phyloP scores from a whole-genome alignment of 495 filamentous ascomycete genomes.

The Symbiotaphrina buchneri region DNA sequence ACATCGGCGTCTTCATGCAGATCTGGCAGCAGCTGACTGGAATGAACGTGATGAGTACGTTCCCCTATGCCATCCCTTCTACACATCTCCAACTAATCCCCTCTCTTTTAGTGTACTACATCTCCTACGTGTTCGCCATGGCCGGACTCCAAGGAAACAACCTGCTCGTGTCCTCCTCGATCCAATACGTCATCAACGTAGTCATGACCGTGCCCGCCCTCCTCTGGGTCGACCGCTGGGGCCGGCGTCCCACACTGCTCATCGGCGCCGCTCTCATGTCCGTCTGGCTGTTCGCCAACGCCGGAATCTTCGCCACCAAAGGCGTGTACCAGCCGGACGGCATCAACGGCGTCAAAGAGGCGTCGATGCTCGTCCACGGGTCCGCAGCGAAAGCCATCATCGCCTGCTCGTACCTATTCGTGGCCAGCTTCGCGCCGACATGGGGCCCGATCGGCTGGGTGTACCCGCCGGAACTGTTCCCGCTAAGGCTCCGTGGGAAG shows the following conservation, averaged over 20 bases:
- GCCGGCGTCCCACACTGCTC: conserved; percentile 37
- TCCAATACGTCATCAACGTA: conserved; percentile 55
- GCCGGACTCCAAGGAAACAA: conserved; percentile 35
- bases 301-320: conserved; percentile 37
- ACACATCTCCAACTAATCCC: too few relatives aligned
- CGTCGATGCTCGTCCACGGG: conserved; percentile 10
- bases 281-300: conserved; percentile 45
- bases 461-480: conserved; percentile 56
- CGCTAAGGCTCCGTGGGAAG: conserved; percentile 48
- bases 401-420: conserved; percentile 18
- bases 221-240: conserved; percentile 32
- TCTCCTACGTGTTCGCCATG: conserved; percentile 15
- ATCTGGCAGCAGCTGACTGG: conserved; percentile 72
- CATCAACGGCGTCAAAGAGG: conserved; percentile 11
- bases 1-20: conserved; percentile 56
- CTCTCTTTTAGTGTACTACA: too few relatives aligned
- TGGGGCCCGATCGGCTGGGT: conserved; percentile 54
- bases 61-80: too few relatives aligned
- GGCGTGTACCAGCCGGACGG: conserved; percentile 9
- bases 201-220: conserved; percentile 31
- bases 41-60: conserved; percentile 82
- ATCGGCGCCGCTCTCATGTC: conserved; percentile 44
- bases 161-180: conserved; percentile 40
- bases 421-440: conserved; percentile 25
- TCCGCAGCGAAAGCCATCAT: conserved; percentile 14